Evolutionary conservation across 2,329 filamentous ascomycete genomes (phyloP).

Genomic region (Aspergillus awamori): DNA sequence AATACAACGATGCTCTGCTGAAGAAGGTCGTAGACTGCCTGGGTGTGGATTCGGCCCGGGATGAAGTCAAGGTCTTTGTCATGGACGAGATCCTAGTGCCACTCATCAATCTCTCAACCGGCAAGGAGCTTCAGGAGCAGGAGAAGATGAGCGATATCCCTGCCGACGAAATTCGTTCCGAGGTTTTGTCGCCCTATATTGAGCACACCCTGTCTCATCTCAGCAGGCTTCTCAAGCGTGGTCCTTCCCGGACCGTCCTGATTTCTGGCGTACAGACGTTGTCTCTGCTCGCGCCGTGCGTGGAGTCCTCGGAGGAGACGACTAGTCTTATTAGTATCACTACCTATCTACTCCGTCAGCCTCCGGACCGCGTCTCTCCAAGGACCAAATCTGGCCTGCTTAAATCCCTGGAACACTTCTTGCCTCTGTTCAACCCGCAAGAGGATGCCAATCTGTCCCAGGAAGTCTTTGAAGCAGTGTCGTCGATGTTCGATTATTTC

Average conservation of each 20-base stretch:
- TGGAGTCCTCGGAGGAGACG: slow-evolving; percentile 65
- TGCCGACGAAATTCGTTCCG: slow-evolving; percentile 37
- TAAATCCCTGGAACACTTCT: slow-evolving; percentile 77
- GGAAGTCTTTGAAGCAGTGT: slow-evolving; percentile 72
- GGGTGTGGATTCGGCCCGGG: slow-evolving; percentile 72
- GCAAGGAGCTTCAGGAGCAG: slow-evolving; percentile 56
- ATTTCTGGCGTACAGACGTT: slow-evolving; percentile 78
- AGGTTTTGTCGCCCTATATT: slow-evolving; percentile 59
- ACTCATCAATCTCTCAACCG: slow-evolving; percentile 63
- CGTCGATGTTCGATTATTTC: slow-evolving; percentile 87
- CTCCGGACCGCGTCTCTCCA: slow-evolving; percentile 78
- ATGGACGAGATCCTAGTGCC: slow-evolving; percentile 72
- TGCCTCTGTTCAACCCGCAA: slow-evolving; percentile 64
- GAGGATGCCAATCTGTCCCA: slow-evolving; percentile 62
- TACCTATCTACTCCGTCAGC: slow-evolving; percentile 79
- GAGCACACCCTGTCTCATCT: slow-evolving; percentile 63
- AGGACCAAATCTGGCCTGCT: slow-evolving; percentile 81
- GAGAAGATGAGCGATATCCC: slow-evolving; percentile 48
- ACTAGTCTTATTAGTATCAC: slow-evolving; percentile 78
- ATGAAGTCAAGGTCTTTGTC: slow-evolving; percentile 82
- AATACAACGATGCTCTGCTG: slow-evolving; percentile 63
- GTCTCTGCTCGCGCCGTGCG: slow-evolving; percentile 72
- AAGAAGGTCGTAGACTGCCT: slow-evolving; percentile 73
- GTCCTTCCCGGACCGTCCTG: slow-evolving; percentile 71
- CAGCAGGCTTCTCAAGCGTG: slow-evolving; percentile 57